Percentiles rank a stretch among this genome's conserved stretches.
Conservation (phyloP, 164 flowering plant species). For the Brasenia schreberi region DNA sequence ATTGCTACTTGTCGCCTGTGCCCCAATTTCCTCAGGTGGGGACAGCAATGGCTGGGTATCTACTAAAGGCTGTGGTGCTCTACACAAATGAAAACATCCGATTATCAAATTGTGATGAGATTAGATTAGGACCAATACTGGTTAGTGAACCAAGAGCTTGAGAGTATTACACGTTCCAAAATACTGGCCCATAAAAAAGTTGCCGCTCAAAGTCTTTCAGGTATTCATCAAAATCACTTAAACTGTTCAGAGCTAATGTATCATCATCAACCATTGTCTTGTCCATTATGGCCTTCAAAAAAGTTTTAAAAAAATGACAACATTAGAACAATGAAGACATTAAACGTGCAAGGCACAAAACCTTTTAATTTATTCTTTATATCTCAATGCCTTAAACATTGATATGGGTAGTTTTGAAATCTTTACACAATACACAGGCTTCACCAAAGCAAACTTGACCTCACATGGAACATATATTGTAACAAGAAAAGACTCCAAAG, state of each 20-base stretch:
- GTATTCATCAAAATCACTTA: slow-evolving; percentile 16
- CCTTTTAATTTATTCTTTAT: too few species aligned
- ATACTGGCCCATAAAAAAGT: slow-evolving; percentile 41
- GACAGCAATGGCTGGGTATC: slow-evolving; percentile 6
- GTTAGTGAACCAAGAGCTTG: slow-evolving; percentile 2
- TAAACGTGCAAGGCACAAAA: background rate
- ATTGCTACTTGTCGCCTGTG: slow-evolving; percentile 5
- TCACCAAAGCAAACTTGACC: background rate
- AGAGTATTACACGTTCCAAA: slow-evolving; percentile 52
- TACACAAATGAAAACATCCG: background rate
- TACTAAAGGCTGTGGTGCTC: background rate
- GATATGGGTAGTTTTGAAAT: background rate
- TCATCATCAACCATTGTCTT: slow-evolving; percentile 19
- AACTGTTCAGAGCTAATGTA: slow-evolving; percentile 17
- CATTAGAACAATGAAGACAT: background rate
- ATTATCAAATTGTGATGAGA: background rate
- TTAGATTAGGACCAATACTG: background rate
- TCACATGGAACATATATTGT: background rate
- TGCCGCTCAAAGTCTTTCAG: slow-evolving; percentile 34
- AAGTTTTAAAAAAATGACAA: slow-evolving; percentile 2
- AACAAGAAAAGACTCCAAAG: background rate
- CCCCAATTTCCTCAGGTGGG: slow-evolving; percentile 13
- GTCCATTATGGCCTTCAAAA: slow-evolving; percentile 25
- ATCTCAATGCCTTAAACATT: background rate
- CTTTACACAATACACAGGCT: background rate